Base-by-base conservation (phyloP, 176 grass and related monocot species). In the Ampelocalamus luodianensis region DNA sequence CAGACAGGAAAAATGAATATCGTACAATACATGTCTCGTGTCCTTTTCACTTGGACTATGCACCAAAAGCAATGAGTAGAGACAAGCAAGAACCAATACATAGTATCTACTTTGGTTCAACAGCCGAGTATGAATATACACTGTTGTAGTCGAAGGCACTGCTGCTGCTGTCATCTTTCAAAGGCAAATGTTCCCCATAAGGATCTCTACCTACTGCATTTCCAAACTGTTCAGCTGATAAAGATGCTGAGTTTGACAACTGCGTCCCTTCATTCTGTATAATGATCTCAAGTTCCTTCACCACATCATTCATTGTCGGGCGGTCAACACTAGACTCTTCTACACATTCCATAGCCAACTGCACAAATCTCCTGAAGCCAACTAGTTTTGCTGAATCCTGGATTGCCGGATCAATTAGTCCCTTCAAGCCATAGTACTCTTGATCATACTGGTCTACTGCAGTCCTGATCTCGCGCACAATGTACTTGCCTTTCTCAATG, bases 211-310 rank as follows among this genome's bases (percentile, higher is more conserved):
- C 40, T 54, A 37, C 68, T 67, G 55, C 70, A 39, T 86, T 71
- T 66, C 82, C 68, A 71, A 83, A 90, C 26, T 88, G 78, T 45
- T 77, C 58, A 51, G 54, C 11, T 15, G 88, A 93, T 23, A 82
- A 71, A 82, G 74, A 83, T 46, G 82, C 82, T 29, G 91, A 88
- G 22, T 78, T 71, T 43, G 72, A 69, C 18, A 85, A 78, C 3
- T 71, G 45, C 16, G n/a, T 8, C 63, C 79, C 88, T 44, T 93
- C 85, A 75, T 88, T 93, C 75, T 93, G 88, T 72, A 90, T 72
- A 22, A 93, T 90, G 22, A 73, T 71, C 82, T 93, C 92, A 23
- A 93, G 86, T 61, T 93, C 92, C 79, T 86, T 93, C 17, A 90
- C 92, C 61, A 90, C 86, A 46, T 90, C 82, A 72, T 88, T 93